Percentiles rank a stretch among this genome's conserved stretches.
Evolutionary conservation across 352 stramenopile species (phyloP).

Genomic region (Pilasporangium apinafurcum): DNA sequence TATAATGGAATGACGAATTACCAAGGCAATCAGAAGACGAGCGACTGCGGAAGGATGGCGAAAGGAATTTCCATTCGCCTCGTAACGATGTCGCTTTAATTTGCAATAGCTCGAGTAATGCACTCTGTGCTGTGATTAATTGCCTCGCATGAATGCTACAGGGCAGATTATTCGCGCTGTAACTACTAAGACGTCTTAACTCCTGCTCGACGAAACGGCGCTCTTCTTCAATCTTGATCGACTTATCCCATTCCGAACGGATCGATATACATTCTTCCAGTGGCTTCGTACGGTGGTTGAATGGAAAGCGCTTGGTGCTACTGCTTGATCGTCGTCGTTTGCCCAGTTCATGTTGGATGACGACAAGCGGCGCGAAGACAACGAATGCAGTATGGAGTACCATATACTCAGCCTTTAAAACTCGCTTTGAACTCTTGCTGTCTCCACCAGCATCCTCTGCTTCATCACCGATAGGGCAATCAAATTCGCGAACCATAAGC

Average conservation of each 20-base stretch:
- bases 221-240: constrained; percentile 28
- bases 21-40: constrained; percentile 9
- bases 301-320: constrained; percentile 12
- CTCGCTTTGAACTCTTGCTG: background rate
- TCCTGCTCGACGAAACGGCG: constrained; percentile 34
- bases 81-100: constrained; percentile 10
- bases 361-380: constrained; percentile 32
- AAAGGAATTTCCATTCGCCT: constrained; percentile 20
- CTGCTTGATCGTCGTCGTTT: constrained; percentile 6
- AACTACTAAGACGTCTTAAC: constrained; percentile 11
- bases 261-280: constrained; percentile 32
- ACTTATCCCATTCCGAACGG: constrained; percentile 16
- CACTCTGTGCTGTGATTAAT: constrained; percentile 11
- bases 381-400: constrained; percentile 27
- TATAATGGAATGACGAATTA: no score
- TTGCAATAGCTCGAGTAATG: constrained; percentile 21
- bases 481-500: constrained; percentile 21
- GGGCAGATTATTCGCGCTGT: background rate
- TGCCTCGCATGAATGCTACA: background rate
- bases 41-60: constrained; percentile 7
- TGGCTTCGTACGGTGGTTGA: constrained; percentile 7
- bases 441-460: background rate
- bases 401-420: constrained; percentile 16
- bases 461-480: no score
- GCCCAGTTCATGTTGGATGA: constrained; percentile 22